phyloP scores from a whole-genome alignment of 2,329 filamentous ascomycete species.

The Hymenoscyphus fructigenus region DNA sequence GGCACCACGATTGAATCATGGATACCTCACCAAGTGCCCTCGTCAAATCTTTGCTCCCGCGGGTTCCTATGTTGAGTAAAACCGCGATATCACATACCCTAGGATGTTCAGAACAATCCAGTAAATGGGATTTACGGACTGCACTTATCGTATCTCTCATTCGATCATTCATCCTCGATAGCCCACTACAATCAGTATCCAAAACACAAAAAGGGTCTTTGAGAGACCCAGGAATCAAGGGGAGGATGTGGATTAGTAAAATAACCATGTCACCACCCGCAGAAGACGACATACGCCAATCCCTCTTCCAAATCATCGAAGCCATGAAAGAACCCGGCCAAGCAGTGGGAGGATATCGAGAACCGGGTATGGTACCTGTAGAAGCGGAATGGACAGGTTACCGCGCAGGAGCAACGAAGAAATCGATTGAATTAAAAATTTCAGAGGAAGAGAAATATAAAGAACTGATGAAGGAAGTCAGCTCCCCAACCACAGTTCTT shows the following conservation, averaged over 20 bases:
- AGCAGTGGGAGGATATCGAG: slow-evolving; percentile 38
- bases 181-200: slow-evolving; percentile 45
- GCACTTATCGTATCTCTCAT: slow-evolving; percentile 71
- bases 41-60: slow-evolving; percentile 42
- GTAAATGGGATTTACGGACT: slow-evolving; percentile 76
- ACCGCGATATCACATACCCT: slow-evolving; percentile 64
- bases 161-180: slow-evolving; percentile 57
- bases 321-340: slow-evolving; percentile 45
- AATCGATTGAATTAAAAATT: slow-evolving; percentile 53
- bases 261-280: slow-evolving; percentile 61
- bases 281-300: slow-evolving; percentile 55
- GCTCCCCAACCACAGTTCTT: slow-evolving; percentile 61
- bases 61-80: slow-evolving; percentile 61
- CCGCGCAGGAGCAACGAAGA: slow-evolving; percentile 51
- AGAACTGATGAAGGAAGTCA: slow-evolving; percentile 66
- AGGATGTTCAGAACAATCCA: slow-evolving; percentile 65
- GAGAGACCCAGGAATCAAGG: slow-evolving; percentile 68
- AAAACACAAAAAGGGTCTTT: slow-evolving; percentile 63
- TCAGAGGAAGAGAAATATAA: slow-evolving; percentile 64
- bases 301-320: slow-evolving; percentile 57
- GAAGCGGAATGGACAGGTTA: slow-evolving; percentile 78
- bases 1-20: neutral
- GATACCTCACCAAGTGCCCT: slow-evolving; percentile 22
- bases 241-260: slow-evolving; percentile 77
- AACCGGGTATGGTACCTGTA: slow-evolving; percentile 56